Conservation (phyloP, 2,329 filamentous ascomycete species). For the Colletotrichum ledebouriae region DNA sequence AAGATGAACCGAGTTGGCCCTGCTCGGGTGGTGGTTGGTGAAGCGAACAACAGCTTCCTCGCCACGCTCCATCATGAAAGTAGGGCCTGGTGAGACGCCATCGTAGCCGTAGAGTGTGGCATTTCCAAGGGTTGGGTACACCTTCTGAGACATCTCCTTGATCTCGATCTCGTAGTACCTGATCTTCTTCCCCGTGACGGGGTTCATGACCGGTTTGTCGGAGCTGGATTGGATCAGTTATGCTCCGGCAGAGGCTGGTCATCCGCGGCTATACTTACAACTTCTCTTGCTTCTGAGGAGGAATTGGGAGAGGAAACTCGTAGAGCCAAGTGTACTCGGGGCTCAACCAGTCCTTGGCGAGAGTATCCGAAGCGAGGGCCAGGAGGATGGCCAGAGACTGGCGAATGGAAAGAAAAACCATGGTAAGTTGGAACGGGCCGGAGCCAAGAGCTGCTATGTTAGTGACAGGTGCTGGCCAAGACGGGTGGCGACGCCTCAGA, state of each 20-base stretch:
- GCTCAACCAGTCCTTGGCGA: constrained; percentile 41
- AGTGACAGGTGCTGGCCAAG: constrained; percentile 31
- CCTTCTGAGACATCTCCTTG: constrained; percentile 44
- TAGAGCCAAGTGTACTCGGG: constrained; percentile 40
- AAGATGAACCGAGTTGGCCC: constrained; percentile 60
- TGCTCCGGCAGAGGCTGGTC: fast-evolving
- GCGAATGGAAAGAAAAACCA: constrained; percentile 38
- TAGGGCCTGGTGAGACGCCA: constrained; percentile 63
- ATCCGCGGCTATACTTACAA: constrained; percentile 47
- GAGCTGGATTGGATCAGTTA: constrained; percentile 20
- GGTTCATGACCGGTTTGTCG: constrained; percentile 43
- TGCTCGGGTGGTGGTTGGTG: constrained; percentile 56
- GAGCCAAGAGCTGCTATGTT: constrained; percentile 20
- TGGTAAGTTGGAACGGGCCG: constrained; percentile 11
- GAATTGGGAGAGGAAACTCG: constrained; percentile 43
- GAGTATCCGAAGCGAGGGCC: constrained; percentile 29
- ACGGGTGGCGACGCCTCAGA: constrained; percentile 33
- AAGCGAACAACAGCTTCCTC: constrained; percentile 63
- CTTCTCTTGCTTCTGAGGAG: constrained; percentile 57
- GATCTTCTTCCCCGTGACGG: constrained; percentile 51
- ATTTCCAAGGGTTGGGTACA: constrained; percentile 45
- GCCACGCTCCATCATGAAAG: constrained; percentile 59
- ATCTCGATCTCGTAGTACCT: constrained; percentile 48
- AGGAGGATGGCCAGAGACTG: constrained; percentile 37
- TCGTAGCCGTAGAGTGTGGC: constrained; percentile 58